A percentile compares a stretch with the other conserved stretches of the same genome.
Evolutionary conservation across 179 eudicot genomes (phyloP).

Genomic region (Spinacia oleracea): DNA sequence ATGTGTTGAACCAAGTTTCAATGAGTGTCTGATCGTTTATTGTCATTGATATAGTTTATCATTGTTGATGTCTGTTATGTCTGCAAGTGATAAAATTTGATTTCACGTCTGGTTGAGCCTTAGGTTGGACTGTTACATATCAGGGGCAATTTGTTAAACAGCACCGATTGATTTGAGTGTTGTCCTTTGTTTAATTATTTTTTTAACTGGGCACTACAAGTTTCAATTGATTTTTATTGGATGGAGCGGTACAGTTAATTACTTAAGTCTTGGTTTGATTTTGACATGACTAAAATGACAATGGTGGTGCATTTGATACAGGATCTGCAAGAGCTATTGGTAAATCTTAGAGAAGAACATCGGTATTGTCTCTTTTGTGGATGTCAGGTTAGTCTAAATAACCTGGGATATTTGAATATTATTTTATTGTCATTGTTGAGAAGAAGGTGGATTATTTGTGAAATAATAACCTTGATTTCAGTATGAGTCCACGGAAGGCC

Average conservation of each 20-base stretch:
- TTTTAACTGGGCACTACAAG: background rate
- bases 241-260: background rate
- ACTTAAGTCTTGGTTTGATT: background rate
- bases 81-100: background rate
- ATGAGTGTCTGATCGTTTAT: background rate
- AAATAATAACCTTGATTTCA: conserved; percentile 31
- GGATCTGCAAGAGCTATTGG: conserved; percentile 69
- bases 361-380: conserved; percentile 93
- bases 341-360: conserved; percentile 76
- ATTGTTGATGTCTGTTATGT: background rate
- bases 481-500: conserved; percentile 85
- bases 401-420: background rate
- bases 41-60: background rate
- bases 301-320: conserved; percentile 35
- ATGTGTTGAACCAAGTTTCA: background rate
- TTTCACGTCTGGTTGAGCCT: background rate
- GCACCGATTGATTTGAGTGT: background rate
- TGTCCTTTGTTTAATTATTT: background rate
- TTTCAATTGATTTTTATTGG: background rate
- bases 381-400: conserved; percentile 53
- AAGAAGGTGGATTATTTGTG: background rate
- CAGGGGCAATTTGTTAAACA: background rate
- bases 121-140: background rate
- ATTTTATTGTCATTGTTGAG: background rate
- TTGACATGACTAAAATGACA: background rate